Evolutionary conservation across 257 asterid genomes (phyloP).

Genomic region (Scutellaria baicalensis): DNA sequence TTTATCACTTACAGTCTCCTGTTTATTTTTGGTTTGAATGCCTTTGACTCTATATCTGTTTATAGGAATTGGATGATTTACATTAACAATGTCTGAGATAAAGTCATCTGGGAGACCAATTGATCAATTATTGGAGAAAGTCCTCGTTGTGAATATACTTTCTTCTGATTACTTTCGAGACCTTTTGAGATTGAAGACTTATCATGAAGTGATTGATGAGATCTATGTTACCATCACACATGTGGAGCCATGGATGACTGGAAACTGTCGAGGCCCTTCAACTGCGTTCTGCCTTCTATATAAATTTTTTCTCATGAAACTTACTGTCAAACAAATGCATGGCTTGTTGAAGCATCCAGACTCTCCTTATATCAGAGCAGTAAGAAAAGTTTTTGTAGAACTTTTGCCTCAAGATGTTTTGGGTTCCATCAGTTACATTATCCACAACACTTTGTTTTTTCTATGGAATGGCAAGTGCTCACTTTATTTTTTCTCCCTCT

Average conservation of each 20-base stretch:
- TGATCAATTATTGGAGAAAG: conserved; percentile 77
- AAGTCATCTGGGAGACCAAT: conserved; percentile 65
- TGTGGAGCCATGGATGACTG: conserved; percentile 96
- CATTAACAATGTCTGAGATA: conserved; percentile 56
- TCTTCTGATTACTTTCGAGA: conserved; percentile 89
- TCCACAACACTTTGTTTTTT: neutral
- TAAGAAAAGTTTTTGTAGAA: conserved; percentile 28
- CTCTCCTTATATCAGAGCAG: conserved; percentile 95
- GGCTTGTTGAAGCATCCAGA: conserved; percentile 77
- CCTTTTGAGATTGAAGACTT: conserved; percentile 65
- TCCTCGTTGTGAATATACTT: conserved; percentile 72
- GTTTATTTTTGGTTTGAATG: neutral
- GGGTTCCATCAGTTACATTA: neutral
- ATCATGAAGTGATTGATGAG: conserved; percentile 87
- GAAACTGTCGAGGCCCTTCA: conserved; percentile 90
- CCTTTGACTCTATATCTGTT: neutral
- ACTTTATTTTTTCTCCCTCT: neutral
- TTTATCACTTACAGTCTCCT: neutral
- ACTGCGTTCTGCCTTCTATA: conserved; percentile 87
- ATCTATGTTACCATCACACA: conserved; percentile 74
- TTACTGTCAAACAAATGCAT: conserved; percentile 89
- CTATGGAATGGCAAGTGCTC: neutral
- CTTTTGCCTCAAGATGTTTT: neutral
- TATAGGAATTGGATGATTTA: conserved; percentile 6
- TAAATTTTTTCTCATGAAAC: conserved; percentile 82